Evolutionary conservation across 2,329 filamentous ascomycete species (phyloP).

Genomic region (Periconia sp.): DNA sequence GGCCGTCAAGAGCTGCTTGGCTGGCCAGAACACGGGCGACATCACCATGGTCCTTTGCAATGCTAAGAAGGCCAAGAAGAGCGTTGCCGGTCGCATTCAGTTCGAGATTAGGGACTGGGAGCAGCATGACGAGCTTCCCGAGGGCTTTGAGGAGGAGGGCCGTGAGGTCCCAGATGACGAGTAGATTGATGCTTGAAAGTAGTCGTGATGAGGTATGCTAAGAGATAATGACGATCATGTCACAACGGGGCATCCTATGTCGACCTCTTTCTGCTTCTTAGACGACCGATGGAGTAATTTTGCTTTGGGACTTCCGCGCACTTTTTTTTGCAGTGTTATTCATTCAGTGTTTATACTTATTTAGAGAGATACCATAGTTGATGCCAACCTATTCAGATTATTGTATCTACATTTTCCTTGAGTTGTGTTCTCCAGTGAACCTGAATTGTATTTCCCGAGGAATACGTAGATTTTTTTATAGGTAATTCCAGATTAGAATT

Average conservation of each 20-base stretch:
- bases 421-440: too few relatives aligned
- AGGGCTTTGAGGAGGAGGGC: background rate
- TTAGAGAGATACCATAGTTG: too few relatives aligned
- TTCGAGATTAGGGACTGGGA: slow-evolving; percentile 4
- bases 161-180: background rate
- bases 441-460: too few relatives aligned
- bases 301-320: too few relatives aligned
- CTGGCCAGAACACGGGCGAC: slow-evolving; percentile 5
- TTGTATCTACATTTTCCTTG: too few relatives aligned
- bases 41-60: slow-evolving; percentile 8
- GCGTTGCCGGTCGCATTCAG: slow-evolving; percentile 6
- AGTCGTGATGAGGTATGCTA: background rate
- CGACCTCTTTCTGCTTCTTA: too few relatives aligned
- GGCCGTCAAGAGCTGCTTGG: slow-evolving; percentile 8
- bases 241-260: background rate
- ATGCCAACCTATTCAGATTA: too few relatives aligned
- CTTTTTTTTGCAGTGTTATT: too few relatives aligned
- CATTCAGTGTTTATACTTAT: too few relatives aligned
- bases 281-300: too few relatives aligned
- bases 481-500: too few relatives aligned
- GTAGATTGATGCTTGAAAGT: background rate
- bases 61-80: slow-evolving; percentile 6
- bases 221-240: background rate
- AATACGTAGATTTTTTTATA: too few relatives aligned
- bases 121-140: background rate